A percentile compares a stretch with the other conserved stretches of the same genome.
Conservation (phyloP, 306 rosid genomes). For the Senna siamea region DNA sequence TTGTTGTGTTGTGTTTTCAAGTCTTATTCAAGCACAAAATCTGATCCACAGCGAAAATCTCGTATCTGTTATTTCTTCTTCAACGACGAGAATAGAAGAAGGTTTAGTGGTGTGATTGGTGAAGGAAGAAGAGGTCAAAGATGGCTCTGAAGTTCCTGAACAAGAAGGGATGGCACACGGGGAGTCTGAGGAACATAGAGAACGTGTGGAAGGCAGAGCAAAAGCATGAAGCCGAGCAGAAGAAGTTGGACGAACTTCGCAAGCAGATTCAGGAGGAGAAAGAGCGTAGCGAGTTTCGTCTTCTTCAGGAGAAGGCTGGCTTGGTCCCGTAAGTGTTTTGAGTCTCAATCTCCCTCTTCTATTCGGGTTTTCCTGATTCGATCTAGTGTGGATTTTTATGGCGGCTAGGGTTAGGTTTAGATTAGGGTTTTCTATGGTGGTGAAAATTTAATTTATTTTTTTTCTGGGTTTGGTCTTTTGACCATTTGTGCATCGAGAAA, state of each 20-base stretch:
- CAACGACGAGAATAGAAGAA: too few species aligned
- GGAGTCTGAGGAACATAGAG: slow-evolving; percentile 88
- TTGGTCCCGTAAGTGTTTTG: slow-evolving; percentile 71
- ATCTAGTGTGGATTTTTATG: not conserved
- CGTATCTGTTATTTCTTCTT: too few species aligned
- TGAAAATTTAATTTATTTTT: not conserved
- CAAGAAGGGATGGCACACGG: slow-evolving; percentile 99
- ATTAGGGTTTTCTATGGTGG: slow-evolving; percentile 24
- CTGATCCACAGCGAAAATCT: too few species aligned
- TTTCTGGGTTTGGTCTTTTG: not conserved
- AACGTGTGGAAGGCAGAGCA: slow-evolving; percentile 99
- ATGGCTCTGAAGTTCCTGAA: slow-evolving; percentile 94
- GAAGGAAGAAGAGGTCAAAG: slow-evolving; percentile 8
- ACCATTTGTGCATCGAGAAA: not conserved
- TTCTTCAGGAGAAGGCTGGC: slow-evolving; percentile 93
- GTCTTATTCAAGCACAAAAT: too few species aligned
- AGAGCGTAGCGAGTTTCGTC: slow-evolving; percentile 86
- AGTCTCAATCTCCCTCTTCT: not conserved
- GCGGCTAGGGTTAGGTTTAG: slow-evolving; percentile 34
- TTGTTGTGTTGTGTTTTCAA: too few species aligned
- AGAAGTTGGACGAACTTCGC: slow-evolving; percentile 92
- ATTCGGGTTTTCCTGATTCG: not conserved
- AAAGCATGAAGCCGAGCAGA: slow-evolving; percentile 85
- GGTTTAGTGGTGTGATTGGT: not conserved
- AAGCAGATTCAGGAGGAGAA: slow-evolving; percentile 89